A percentile compares a stretch with the other conserved stretches of the same genome.
These are phyloP conservation scores for Tritrichomonas musculus DNA, from an alignment of 208 protist genomes.

Conservation along the genomic window DNA sequence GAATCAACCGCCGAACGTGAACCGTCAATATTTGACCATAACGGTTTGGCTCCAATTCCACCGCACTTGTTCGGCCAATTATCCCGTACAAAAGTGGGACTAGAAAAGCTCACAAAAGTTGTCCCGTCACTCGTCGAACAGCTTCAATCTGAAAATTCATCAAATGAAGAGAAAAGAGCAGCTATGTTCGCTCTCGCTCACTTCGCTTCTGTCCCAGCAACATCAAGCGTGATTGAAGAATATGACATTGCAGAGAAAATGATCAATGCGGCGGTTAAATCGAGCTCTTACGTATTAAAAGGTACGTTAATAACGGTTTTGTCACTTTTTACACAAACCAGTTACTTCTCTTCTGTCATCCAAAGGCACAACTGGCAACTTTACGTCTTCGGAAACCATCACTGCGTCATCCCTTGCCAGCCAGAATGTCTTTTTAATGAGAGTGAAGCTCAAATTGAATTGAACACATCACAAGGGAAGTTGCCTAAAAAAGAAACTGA, in stretches of 20 bases:
- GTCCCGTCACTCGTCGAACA: not conserved
- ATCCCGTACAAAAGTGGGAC: not conserved
- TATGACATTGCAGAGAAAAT: not conserved
- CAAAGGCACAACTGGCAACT: not conserved
- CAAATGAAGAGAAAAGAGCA: not conserved
- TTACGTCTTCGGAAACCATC: not conserved
- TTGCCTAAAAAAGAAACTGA: no score
- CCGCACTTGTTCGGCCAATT: not conserved
- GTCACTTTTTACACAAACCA: not conserved
- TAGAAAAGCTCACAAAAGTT: not conserved
- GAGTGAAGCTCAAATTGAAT: no score
- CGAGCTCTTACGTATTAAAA: not conserved
- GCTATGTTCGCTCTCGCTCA: conserved; percentile 17
- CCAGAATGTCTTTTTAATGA: no score
- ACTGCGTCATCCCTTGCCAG: not conserved
- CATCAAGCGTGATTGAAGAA: not conserved
- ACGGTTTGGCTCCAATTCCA: not conserved
- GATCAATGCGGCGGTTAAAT: not conserved
- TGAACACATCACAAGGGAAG: no score
- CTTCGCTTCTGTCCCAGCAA: not conserved
- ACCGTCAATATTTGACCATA: not conserved
- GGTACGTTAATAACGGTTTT: not conserved
- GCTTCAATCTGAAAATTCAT: not conserved
- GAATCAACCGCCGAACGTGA: no score
- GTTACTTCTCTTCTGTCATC: not conserved